phyloP scores from a whole-genome alignment of 148 eudicot species.

The Arctostaphylos glauca region DNA sequence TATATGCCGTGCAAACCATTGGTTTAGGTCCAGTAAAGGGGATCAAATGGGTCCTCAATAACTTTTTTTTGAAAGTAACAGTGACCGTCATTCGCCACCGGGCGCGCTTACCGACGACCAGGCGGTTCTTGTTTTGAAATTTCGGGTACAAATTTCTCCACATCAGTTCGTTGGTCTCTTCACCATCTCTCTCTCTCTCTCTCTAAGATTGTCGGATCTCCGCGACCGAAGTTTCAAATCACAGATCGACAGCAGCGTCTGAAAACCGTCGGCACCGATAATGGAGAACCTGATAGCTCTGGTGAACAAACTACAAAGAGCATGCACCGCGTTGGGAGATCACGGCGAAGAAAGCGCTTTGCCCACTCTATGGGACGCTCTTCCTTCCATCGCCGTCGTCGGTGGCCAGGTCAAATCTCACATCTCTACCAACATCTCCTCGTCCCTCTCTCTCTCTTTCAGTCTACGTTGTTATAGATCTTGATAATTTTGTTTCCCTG shows the following conservation, averaged over 20 bases:
- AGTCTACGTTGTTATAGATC: neutral
- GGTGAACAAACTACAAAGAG: slow-evolving; percentile 88
- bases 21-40: too few relatives aligned
- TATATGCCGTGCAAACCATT: too few relatives aligned
- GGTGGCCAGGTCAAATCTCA: slow-evolving; percentile 84
- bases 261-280: slow-evolving; percentile 10
- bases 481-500: neutral
- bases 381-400: slow-evolving; percentile 97
- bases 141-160: neutral
- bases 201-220: neutral
- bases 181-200: neutral
- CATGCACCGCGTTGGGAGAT: slow-evolving; percentile 95
- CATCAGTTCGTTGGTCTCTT: neutral
- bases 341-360: slow-evolving; percentile 88
- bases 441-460: neutral
- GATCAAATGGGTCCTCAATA: too few relatives aligned
- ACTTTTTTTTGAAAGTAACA: too few relatives aligned
- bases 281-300: slow-evolving; percentile 83
- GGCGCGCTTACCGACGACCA: neutral
- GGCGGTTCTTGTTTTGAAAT: slow-evolving; percentile 12
- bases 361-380: slow-evolving; percentile 98
- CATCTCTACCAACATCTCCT: slow-evolving; percentile 7
- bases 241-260: slow-evolving; percentile 2
- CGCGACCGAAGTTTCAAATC: neutral
- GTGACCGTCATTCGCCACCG: neutral